A percentile compares a stretch with the other conserved stretches of the same genome.
Conservation (phyloP, 805 yeast species). For the Wickerhamiella occidentalis region DNA sequence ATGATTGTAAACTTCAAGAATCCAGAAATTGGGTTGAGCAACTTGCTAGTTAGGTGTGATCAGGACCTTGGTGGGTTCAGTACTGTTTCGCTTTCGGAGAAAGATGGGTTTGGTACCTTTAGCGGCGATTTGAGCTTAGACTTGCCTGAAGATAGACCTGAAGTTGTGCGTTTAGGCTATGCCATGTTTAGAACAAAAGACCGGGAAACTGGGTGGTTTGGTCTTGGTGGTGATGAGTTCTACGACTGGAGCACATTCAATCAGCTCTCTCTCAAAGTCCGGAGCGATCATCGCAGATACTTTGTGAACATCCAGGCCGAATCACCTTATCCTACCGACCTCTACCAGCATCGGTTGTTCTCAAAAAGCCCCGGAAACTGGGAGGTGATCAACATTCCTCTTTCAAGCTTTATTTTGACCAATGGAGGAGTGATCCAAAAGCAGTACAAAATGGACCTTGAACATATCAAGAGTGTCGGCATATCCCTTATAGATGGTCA, state of each 20-base stretch:
- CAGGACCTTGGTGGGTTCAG: constrained; percentile 70
- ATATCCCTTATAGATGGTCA: constrained; percentile 66
- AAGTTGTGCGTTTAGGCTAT: constrained; percentile 52
- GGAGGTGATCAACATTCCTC: constrained; percentile 72
- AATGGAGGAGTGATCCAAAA: constrained; percentile 64
- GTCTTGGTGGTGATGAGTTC: constrained; percentile 32
- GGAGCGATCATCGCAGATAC: constrained; percentile 61
- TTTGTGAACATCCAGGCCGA: constrained; percentile 73
- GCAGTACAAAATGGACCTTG: constrained; percentile 46
- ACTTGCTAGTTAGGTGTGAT: constrained; percentile 54
- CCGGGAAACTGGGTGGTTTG: constrained; percentile 36
- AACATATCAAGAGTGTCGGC: constrained; percentile 60
- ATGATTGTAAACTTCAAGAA: constrained; percentile 48
- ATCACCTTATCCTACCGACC: constrained; percentile 61
- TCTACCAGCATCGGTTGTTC: constrained; percentile 72
- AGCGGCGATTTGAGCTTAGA: constrained; percentile 59
- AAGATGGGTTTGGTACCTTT: constrained; percentile 44
- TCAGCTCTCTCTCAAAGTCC: constrained; percentile 56
- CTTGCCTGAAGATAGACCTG: constrained; percentile 53
- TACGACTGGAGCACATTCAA: constrained; percentile 63
- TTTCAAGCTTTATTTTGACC: constrained; percentile 69
- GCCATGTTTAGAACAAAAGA: constrained; percentile 78
- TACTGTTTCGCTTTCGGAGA: constrained; percentile 36
- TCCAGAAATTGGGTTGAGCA: constrained; percentile 35
- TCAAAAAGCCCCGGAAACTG: constrained; percentile 60